Base-by-base conservation (phyloP, 1,284 basidiomycete species). In the Vanrija humicola region DNA sequence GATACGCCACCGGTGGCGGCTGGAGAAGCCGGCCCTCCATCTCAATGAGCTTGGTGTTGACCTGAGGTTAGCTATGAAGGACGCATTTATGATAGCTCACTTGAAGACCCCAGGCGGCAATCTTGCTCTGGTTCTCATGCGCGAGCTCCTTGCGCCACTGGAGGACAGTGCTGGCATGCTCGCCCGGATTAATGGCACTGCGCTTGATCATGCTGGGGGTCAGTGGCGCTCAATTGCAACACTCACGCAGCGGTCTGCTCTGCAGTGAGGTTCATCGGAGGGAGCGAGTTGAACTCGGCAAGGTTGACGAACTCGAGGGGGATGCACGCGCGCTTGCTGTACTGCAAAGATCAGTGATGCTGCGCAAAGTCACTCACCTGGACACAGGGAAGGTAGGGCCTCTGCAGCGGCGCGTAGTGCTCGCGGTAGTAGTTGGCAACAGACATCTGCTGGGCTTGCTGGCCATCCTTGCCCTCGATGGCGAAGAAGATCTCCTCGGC, bases 41-140 rank as follows among this genome's bases (percentile, higher is more conserved):
- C 25, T 65, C 46, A 28, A 78, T 62, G 61, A 78, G 70, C 4
- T 61, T 48, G 1, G 16, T 52, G 40, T 69, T 69, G 48, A 79
- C 70, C 67, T 70, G 48, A 16, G 40, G 4, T 26, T 28, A 29
- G 43, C 51, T 34, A 47, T 38, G 28, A 1, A 15, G 19, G 15
- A 9, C 15, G 14, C 21, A 23, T 23, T 23, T 6, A 14, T 8
- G 0, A 1, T 10, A 47, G 28, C 61, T 47, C 38, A 66, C 66
- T 29, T 76, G 57, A 43, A 79, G 51, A 9, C 76, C 78, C 78
- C 78, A 80, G 3, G 64, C 64, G 3, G 55, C 55, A 43, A 75
- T 63, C 58, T 69, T 72, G 43, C 57, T 56, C 54, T 69, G 63
- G 14, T 58, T 61, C 58, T 72, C 66, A 52, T 72, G 66, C 4